Evolutionary conservation across 2,329 filamentous ascomycete species (phyloP), one percentile per base, ranked within the genome.

Genomic region (Colletotrichum sojae): DNA sequence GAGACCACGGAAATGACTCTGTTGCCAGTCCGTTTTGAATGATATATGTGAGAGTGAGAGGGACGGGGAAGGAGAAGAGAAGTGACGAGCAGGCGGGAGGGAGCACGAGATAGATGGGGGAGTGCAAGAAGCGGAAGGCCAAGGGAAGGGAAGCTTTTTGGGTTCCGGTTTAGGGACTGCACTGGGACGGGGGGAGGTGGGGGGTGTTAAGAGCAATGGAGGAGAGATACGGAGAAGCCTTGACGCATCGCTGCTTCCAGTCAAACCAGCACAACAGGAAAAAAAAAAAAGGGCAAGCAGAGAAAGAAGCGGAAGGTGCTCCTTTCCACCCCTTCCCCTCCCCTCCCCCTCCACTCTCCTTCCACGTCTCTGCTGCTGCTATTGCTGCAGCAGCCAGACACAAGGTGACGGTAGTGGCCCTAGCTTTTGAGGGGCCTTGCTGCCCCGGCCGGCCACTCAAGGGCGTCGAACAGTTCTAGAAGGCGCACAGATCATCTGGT

Each of bases 391-490:
- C 13, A 51, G 20, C 31, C 46, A 57, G 39, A 57, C 40, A 55
- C 49, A 54, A 45, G 53, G 60, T 65, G 66, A 58, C 55, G 49
- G 49, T 66, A 45, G 60, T 49, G 62, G 66, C 56, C 67, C 67
- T 51, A 69, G 67, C 67, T 64, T 60, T 71, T 61, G 55, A 71
- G 69, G 64, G 59, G 64, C 54, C 68, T 51, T 55, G 54, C 58
- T 67, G 62, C 67, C 64, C 59, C 52, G 40, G 54, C 51, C 69
- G 48, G 40, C 70, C 70, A 72, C 52, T 72, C 68, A 72, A 52
- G 65, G 69, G 48, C 53, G 63, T 71, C 64, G 72, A 73, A 73
- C 62, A 48, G 56, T 73, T 73, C 72, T 73, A 73, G 72, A 73
- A 73, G 71, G 52, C 51, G 71, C 72, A 73, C 72, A 62, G 67